Conservation (phyloP, 345 rosid genomes). For the Laguncularia racemosa region DNA sequence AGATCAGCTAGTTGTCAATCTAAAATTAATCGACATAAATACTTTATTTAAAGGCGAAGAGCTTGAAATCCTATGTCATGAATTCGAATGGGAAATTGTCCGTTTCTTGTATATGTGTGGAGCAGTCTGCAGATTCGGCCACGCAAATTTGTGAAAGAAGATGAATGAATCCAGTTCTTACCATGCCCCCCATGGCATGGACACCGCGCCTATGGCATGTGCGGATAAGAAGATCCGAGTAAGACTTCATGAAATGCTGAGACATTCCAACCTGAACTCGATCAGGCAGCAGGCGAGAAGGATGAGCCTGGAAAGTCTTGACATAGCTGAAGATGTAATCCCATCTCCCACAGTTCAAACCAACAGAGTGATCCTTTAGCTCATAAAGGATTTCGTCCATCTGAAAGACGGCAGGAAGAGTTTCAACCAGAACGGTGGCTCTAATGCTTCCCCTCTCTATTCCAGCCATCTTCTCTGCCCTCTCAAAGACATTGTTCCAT, state of each 20-base stretch:
- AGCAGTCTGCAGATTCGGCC: too few species aligned
- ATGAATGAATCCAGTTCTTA: slow-evolving; percentile 8
- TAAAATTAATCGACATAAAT: too few species aligned
- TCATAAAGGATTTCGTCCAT: slow-evolving; percentile 93
- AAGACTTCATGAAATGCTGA: slow-evolving; percentile 91
- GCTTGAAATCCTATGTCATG: too few species aligned
- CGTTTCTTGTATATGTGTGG: too few species aligned
- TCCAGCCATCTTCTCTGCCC: slow-evolving; percentile 76
- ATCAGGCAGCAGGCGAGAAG: slow-evolving; percentile 73
- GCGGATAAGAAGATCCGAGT: slow-evolving; percentile 81
- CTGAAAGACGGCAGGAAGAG: slow-evolving; percentile 86
- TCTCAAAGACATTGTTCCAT: slow-evolving; percentile 85
- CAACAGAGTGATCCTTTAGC: slow-evolving; percentile 76
- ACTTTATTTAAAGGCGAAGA: too few species aligned
- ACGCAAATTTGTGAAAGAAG: too few species aligned
- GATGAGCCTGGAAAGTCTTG: slow-evolving; percentile 86
- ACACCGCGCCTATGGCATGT: slow-evolving; percentile 86
- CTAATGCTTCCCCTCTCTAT: slow-evolving; percentile 84
- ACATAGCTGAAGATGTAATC: slow-evolving; percentile 94
- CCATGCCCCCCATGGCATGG: slow-evolving; percentile 99
- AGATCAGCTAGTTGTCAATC: too few species aligned
- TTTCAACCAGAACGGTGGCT: slow-evolving; percentile 82
- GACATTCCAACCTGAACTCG: slow-evolving; percentile 79
- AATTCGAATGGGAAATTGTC: too few species aligned
- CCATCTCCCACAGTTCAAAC: slow-evolving; percentile 93